These are phyloP conservation scores for Cryptomeria japonica DNA, from an alignment of 75 land plant species.

Conservation along the genomic window DNA sequence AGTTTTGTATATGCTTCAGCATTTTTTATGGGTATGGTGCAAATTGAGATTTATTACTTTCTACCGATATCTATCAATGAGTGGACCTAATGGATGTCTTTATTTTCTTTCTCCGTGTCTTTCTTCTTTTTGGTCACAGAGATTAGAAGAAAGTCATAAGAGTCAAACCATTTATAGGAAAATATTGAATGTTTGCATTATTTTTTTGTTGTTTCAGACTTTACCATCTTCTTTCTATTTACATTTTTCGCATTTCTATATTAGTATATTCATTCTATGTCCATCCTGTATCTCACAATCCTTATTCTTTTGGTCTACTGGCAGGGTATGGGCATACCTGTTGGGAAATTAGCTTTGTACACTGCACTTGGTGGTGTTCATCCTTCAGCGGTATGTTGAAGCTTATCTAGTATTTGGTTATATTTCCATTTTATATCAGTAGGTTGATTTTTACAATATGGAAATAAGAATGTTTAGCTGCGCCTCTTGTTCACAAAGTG, in stretches of 20 bases:
- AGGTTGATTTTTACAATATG: neutral
- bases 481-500: neutral
- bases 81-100: neutral
- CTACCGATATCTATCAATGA: neutral
- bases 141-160: neutral
- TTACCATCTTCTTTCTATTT: neutral
- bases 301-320: neutral
- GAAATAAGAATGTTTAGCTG: neutral
- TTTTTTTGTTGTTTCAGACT: neutral
- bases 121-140: neutral
- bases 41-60: neutral
- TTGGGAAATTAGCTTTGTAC: constrained; percentile 85
- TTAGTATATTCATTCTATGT: neutral
- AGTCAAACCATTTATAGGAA: neutral
- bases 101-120: neutral
- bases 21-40: neutral
- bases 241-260: neutral
- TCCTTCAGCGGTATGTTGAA: constrained; percentile 73
- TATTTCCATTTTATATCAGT: neutral
- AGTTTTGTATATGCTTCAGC: neutral
- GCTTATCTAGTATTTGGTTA: neutral
- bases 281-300: neutral
- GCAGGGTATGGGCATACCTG: constrained; percentile 95
- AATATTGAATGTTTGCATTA: neutral
- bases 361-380: constrained; percentile 92